phyloP scores from a whole-genome alignment of 148 eudicot species.

The Diospyros kaki region DNA sequence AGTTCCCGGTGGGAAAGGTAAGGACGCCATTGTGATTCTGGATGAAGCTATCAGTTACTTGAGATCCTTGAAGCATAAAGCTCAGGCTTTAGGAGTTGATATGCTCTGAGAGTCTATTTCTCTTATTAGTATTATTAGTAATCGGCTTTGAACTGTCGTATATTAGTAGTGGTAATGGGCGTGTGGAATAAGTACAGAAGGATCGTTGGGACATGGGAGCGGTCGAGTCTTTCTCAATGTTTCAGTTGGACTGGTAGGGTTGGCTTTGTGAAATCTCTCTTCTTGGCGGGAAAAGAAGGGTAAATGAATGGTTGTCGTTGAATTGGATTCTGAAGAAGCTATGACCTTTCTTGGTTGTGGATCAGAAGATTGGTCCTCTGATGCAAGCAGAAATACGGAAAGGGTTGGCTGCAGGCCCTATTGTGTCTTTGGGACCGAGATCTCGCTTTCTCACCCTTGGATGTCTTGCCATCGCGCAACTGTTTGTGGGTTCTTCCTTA shows the following conservation, averaged over 20 bases:
- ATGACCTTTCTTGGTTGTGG: no score
- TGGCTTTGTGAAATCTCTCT: conserved; percentile 7
- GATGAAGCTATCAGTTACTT: conserved; percentile 82
- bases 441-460: not conserved
- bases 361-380: not conserved
- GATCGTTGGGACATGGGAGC: no score
- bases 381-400: not conserved
- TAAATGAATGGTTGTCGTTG: no score
- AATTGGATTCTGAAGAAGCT: no score
- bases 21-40: conserved; percentile 54
- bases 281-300: no score
- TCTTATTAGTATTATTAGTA: not conserved
- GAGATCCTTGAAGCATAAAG: conserved; percentile 55
- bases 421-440: conserved; percentile 18
- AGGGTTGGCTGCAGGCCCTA: not conserved
- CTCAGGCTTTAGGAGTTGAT: conserved; percentile 53
- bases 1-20: conserved; percentile 59
- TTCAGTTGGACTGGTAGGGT: not conserved
- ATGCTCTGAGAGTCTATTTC: conserved; percentile 19
- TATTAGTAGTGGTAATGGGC: not conserved
- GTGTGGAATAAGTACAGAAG: conserved; percentile 15
- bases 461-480: not conserved
- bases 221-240: no score
- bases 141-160: not conserved
- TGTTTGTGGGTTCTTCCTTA: not conserved